Percentiles rank a stretch among this genome's conserved stretches.
Evolutionary conservation across 805 yeast genomes (phyloP).

Genomic region (Schwanniomyces sp.): DNA sequence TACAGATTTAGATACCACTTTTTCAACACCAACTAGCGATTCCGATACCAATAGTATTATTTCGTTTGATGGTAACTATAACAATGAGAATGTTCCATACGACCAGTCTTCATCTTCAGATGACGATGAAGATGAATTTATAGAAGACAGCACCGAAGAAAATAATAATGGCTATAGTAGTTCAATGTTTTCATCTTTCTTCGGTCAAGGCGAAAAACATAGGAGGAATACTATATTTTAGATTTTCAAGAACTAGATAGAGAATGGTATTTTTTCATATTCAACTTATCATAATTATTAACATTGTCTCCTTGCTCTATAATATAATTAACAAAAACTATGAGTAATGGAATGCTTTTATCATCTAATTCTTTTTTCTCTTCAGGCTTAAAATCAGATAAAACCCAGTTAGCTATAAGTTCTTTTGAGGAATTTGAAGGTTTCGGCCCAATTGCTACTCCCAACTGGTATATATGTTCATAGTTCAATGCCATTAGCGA

Average conservation of each 20-base stretch:
- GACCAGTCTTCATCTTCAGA: constrained; percentile 2
- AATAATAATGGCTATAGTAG: neutral
- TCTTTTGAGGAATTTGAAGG: constrained; percentile 33
- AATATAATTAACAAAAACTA: constrained; percentile 13
- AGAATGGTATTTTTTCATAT: constrained; percentile 1
- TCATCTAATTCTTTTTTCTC: constrained; percentile 20
- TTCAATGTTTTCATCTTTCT: neutral
- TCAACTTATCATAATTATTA: constrained; percentile 17
- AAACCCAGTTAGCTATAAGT: constrained; percentile 42
- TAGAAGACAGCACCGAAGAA: neutral
- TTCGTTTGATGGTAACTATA: constrained; percentile 6
- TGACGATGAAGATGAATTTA: constrained; percentile 2
- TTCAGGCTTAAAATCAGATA: constrained; percentile 25
- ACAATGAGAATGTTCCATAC: constrained; percentile 5
- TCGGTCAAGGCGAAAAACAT: neutral
- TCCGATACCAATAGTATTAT: neutral
- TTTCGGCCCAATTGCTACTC: constrained; percentile 44
- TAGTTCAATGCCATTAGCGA: neutral
- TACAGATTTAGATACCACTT: neutral
- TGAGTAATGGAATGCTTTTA: constrained; percentile 4
- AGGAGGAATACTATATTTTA: constrained; percentile 8
- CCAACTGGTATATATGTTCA: constrained; percentile 26
- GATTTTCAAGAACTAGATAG: neutral
- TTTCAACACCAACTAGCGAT: neutral
- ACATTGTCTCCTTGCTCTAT: constrained; percentile 14